Evolutionary conservation across 176 grass and related monocot species (phyloP), one percentile per base, ranked within the genome.

Genomic region (Ensete glaucum): DNA sequence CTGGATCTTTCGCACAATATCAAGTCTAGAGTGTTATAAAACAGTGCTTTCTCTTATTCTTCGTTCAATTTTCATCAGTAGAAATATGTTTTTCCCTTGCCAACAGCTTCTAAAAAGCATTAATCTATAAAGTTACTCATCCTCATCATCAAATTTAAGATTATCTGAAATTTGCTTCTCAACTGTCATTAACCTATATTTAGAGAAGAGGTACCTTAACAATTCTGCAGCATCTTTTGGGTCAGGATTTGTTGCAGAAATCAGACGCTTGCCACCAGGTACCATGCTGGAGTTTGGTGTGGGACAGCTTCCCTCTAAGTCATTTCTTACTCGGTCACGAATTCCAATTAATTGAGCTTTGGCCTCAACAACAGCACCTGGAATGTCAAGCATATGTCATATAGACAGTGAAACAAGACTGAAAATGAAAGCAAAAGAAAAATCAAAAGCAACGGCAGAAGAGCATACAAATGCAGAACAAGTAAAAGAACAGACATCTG

Each of bases 201-300:
- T 14, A 27, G 9, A 64, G 1, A 79, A 77, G 1, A 22, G 56
- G 64, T 89, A 99, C 95, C 95, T 99, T 48, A 99, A 78, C 80
- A 99, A 88, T 56, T 94, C 88, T 8, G 88, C 84, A 80, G 90
- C 95, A 79, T 99, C 95, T 82, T 94, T 86, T 34, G 86, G 86
- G 11, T 91, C 88, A 54, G 88, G 95, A 85, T 94, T 98, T 54
- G 95, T 76, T 21, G 90, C 90, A 52, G 88, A 84, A 50, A 99
- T 86, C 63, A 84, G 77, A 71, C 82, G 77, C 78, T 94, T 99
- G 73, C 78, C 78, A 71, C 75, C 84, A 69, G 90, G 56, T 69
- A 19, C 52, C n/a, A 62, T 52, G 43, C 73, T 72, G 34, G 76
- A 72, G 69, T 52, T 76, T 22, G 84, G 74, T 71, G 84, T 24